phyloP scores from a whole-genome alignment of 345 rosid species.

The Cardamine resedifolia region DNA sequence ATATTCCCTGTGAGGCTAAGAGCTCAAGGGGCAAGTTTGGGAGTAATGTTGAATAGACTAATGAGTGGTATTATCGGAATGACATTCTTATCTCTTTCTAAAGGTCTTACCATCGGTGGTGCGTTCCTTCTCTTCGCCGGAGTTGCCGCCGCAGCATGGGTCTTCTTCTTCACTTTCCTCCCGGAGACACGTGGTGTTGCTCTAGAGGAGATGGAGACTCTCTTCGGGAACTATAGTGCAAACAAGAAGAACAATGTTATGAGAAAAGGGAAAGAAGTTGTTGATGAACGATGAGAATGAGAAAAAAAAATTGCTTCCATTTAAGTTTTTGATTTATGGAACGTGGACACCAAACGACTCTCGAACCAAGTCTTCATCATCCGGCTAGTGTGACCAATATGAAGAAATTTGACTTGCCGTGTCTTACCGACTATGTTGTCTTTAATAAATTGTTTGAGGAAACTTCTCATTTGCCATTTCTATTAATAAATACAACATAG shows the following conservation, averaged over 20 bases:
- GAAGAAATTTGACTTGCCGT: background rate
- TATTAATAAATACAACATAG: background rate
- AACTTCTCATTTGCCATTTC: background rate
- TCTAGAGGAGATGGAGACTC: conserved; percentile 53
- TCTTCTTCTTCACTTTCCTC: conserved; percentile 50
- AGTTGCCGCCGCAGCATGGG: conserved; percentile 40
- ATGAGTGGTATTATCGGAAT: conserved; percentile 66
- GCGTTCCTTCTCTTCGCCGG: conserved; percentile 56
- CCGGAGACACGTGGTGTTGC: conserved; percentile 71
- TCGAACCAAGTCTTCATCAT: background rate
- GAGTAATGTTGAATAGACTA: conserved; percentile 59
- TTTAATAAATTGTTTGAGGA: background rate
- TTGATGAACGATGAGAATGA: conserved; percentile 10
- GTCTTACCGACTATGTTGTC: background rate
- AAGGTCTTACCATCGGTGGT: conserved; percentile 53
- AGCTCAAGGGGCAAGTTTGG: conserved; percentile 70
- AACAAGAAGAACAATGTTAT: conserved; percentile 17
- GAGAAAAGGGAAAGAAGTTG: conserved; percentile 4
- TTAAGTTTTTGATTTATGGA: background rate
- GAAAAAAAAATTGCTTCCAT: background rate
- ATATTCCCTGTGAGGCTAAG: conserved; percentile 60
- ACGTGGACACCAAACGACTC: background rate
- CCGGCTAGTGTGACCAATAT: background rate
- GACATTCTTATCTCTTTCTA: conserved; percentile 52
- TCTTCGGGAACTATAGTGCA: conserved; percentile 47